Evolutionary conservation across 371 early-diverging fungal genomes (phyloP), one percentile per base, ranked within the genome.

Genomic region (Apophysomyces sp.): DNA sequence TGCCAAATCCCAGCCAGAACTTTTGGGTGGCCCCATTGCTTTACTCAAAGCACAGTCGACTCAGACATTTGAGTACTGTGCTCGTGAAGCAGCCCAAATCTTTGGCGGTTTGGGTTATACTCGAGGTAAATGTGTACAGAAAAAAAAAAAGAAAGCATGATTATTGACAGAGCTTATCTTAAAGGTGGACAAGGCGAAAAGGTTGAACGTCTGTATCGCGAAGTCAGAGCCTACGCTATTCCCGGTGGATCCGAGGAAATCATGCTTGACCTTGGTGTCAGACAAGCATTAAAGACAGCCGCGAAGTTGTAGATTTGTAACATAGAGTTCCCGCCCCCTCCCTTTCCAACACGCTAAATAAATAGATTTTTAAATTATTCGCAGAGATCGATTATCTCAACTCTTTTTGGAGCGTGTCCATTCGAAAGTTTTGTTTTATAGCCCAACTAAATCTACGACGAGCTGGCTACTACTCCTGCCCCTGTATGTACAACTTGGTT

Each of bases 1-100:
- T 53, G 73, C 76, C 15, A 83, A 89, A 36, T 62, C 79, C 15
- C 88, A 88, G 58, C 86, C 89, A 71, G 65, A 81, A 34, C 79
- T 85, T 49, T 80, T 95, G 4, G 96, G 93, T 27, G 96, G 94
- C 0, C 94, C 94, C 18, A 90, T 93, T 78, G 94, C 94, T 3
- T 64, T 95, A 55, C 81, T 92, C 55, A 95, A 95, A 76, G 93
- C 92, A 3, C 93, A 94, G 71, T 65, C 85, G 21, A 93, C 96
- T 2, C 93, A 91, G 66, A 92, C 91, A 3, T 89, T 94, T 61
- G 94, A 95, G 68, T 93, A 67, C 71, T 92, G 92, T 67, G 94
- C 94, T 24, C 86, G 94, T 59, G 94, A 95, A 76, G 94, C 96
- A 4, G 84, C 89, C 8, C 96, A 95, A 71, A 93, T 95, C 68